A percentile compares a stretch with the other conserved stretches of the same genome.
Conservation (phyloP, 2,329 filamentous ascomycete species). For the Rhynchosporium secalis region DNA sequence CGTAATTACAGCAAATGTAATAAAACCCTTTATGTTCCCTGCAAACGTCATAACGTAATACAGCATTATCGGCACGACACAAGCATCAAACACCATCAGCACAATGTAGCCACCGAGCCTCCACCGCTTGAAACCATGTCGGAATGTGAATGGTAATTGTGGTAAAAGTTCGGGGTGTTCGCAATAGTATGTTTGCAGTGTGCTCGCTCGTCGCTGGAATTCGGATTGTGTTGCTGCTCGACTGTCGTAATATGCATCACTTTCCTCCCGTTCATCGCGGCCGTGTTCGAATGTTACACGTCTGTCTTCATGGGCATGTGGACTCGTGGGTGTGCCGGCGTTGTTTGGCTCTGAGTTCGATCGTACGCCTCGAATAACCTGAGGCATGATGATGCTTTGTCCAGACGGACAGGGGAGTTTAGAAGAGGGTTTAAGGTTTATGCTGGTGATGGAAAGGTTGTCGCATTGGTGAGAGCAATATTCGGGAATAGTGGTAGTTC, state of each 20-base stretch:
- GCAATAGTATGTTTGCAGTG: conserved; percentile 30
- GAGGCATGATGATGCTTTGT: conserved; percentile 6
- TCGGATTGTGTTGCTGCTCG: conserved; percentile 31
- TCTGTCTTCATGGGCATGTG: conserved; percentile 12
- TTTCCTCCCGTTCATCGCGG: conserved; percentile 24
- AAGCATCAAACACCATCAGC: conserved; percentile 50
- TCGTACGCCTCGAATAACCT: conserved; percentile 7
- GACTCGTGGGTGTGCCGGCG: conserved; percentile 6
- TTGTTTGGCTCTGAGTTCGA: conserved; percentile 12
- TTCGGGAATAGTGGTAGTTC: background rate
- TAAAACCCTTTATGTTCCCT: conserved; percentile 42
- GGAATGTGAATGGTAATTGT: conserved; percentile 33
- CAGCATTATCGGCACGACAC: conserved; percentile 52
- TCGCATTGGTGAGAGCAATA: background rate
- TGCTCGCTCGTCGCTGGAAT: conserved; percentile 29
- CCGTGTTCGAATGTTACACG: conserved; percentile 28
- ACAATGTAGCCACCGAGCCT: conserved; percentile 37
- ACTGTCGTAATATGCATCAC: conserved; percentile 31
- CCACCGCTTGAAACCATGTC: conserved; percentile 34
- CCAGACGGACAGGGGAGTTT: background rate
- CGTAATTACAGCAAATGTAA: conserved; percentile 54
- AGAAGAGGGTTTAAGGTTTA: no score
- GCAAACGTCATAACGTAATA: conserved; percentile 52
- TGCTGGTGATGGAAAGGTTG: background rate
- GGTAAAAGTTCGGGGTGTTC: conserved; percentile 32